Conservation (phyloP, 1,139 yeast species). For the Zygosaccharomyces pseudobailii region DNA sequence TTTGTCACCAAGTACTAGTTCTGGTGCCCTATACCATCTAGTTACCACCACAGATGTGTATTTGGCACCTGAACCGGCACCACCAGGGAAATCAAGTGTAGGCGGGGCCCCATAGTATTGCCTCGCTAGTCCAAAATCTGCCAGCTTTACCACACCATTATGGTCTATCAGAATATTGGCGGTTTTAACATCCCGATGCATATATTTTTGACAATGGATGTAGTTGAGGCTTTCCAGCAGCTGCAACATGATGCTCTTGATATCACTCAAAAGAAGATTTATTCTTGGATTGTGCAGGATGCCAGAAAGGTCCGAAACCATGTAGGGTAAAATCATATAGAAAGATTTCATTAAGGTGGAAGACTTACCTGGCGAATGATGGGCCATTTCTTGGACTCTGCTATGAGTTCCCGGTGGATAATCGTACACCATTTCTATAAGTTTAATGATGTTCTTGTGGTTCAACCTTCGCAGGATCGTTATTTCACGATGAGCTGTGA, state of each 20-base stretch:
- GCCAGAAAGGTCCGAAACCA: constrained; percentile 92
- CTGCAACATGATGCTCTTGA: constrained; percentile 81
- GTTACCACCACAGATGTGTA: constrained; percentile 94
- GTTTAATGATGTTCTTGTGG: constrained; percentile 68
- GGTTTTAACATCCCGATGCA: constrained; percentile 93
- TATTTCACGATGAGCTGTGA: constrained; percentile 92
- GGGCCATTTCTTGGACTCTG: constrained; percentile 37
- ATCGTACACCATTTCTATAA: constrained; percentile 79
- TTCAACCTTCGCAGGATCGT: constrained; percentile 68
- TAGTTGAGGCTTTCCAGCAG: constrained; percentile 74
- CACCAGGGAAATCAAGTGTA: constrained; percentile 50
- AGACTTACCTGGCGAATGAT: constrained; percentile 23
- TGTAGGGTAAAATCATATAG: constrained; percentile 88
- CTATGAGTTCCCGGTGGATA: constrained; percentile 37
- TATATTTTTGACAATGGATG: constrained; percentile 61
- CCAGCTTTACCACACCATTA: constrained; percentile 74
- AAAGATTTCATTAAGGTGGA: constrained; percentile 38
- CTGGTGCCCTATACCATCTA: constrained; percentile 97
- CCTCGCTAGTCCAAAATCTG: constrained; percentile 93
- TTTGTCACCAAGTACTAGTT: constrained; percentile 77
- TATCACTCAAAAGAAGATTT: constrained; percentile 54
- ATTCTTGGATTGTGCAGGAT: constrained; percentile 82
- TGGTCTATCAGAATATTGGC: constrained; percentile 82
- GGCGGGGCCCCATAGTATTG: constrained; percentile 69
- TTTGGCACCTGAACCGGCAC: constrained; percentile 57